Percentiles rank a stretch among this genome's conserved stretches.
phyloP scores from a whole-genome alignment of 1,284 basidiomycete species.

The Porodaedalea pini region DNA sequence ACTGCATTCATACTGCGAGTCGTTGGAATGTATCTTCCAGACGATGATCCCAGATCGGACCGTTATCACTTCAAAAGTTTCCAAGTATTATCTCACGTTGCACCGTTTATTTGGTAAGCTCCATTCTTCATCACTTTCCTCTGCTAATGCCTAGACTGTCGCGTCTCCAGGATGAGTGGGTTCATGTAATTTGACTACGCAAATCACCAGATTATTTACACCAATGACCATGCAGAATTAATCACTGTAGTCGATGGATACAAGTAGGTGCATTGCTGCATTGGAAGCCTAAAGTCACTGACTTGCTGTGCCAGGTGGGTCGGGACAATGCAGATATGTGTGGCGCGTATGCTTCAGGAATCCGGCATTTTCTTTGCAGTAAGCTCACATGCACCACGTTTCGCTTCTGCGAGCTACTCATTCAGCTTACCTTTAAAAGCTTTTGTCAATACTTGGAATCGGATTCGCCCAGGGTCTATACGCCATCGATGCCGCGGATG shows the following conservation, averaged over 20 bases:
- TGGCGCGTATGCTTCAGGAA: slow-evolving; percentile 87
- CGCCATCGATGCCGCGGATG: slow-evolving; percentile 89
- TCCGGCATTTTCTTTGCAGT: slow-evolving; percentile 91
- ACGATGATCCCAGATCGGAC: slow-evolving; percentile 33
- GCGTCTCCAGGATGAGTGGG: slow-evolving; percentile 70
- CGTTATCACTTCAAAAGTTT: slow-evolving; percentile 68
- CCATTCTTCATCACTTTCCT: not conserved
- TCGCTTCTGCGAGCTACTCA: slow-evolving; percentile 15
- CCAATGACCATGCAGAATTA: slow-evolving; percentile 48
- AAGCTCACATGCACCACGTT: slow-evolving; percentile 25
- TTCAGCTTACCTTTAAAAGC: slow-evolving; percentile 36
- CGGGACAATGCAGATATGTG: slow-evolving; percentile 84
- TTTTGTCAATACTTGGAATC: slow-evolving; percentile 75
- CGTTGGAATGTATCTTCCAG: slow-evolving; percentile 48
- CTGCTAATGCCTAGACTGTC: not conserved
- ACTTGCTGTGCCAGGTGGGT: slow-evolving; percentile 49
- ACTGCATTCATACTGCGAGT: slow-evolving; percentile 75
- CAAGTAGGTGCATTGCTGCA: slow-evolving; percentile 47
- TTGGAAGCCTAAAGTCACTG: slow-evolving; percentile 1
- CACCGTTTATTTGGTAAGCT: slow-evolving; percentile 80
- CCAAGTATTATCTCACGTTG: slow-evolving; percentile 81
- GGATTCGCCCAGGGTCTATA: slow-evolving; percentile 87
- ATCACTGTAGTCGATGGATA: slow-evolving; percentile 79
- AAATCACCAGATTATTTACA: not conserved
- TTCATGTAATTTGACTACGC: slow-evolving; percentile 19